Conservation (phyloP, 1,284 basidiomycete species). For the Cystobasidiaceae sp. region DNA sequence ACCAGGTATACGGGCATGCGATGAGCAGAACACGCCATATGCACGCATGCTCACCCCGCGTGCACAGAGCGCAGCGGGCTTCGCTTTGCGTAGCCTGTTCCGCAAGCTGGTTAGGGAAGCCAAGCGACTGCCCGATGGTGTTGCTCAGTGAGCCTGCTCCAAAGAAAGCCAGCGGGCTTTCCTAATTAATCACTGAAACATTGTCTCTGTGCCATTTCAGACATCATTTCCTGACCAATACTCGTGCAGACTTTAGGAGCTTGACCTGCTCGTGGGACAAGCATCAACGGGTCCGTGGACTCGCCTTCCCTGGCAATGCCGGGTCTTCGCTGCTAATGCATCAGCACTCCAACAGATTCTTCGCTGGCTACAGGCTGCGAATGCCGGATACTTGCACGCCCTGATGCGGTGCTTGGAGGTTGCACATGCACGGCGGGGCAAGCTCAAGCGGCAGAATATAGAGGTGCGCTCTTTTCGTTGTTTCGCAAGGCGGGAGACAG, state of each 20-base stretch:
- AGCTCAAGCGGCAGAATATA: slow-evolving; percentile 61
- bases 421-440: slow-evolving; percentile 74
- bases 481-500: not conserved
- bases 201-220: too few relatives aligned
- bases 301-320: too few relatives aligned
- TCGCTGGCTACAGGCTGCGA: slow-evolving; percentile 57
- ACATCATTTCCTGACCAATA: not conserved
- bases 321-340: not conserved
- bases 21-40: too few relatives aligned
- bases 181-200: too few relatives aligned
- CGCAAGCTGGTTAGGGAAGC: too few relatives aligned
- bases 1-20: too few relatives aligned
- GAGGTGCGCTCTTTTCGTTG: not conserved
- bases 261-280: not conserved
- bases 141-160: too few relatives aligned
- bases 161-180: too few relatives aligned
- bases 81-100: too few relatives aligned
- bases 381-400: slow-evolving; percentile 54
- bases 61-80: too few relatives aligned
- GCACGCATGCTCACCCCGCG: too few relatives aligned
- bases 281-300: not conserved
- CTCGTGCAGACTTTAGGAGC: not conserved
- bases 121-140: too few relatives aligned
- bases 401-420: slow-evolving; percentile 60
- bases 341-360: slow-evolving; percentile 53